A percentile compares a stretch with the other conserved stretches of the same genome.
Evolutionary conservation across 2,329 filamentous ascomycete species (phyloP).

Genomic region (Fusarium continuum): DNA sequence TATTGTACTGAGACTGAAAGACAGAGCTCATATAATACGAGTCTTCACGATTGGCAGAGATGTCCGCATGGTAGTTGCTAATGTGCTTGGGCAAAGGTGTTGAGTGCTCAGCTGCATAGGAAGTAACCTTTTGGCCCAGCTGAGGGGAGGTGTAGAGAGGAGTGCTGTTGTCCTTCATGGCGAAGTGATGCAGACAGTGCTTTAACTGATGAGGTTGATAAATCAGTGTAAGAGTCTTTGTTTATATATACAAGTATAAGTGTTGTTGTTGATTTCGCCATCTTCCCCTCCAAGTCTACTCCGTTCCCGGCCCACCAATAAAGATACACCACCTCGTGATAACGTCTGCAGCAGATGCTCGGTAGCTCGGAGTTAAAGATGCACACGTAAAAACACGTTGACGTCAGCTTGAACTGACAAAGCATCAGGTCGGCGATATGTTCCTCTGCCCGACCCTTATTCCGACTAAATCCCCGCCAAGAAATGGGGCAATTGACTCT

Average conservation of each 20-base stretch:
- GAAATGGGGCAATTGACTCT: conserved; percentile 1
- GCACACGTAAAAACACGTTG: neutral
- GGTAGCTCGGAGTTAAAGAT: conserved; percentile 30
- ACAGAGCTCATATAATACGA: conserved; percentile 54
- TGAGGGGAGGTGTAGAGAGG: conserved; percentile 55
- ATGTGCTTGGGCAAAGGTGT: conserved; percentile 54
- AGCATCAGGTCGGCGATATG: conserved; percentile 8
- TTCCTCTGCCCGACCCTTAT: conserved; percentile 16
- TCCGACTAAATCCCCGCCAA: conserved; percentile 12
- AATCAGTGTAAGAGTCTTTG: neutral
- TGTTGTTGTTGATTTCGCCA: conserved; percentile 12
- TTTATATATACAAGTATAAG: conserved; percentile 9
- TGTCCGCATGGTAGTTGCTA: conserved; percentile 52
- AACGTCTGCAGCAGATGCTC: conserved; percentile 6
- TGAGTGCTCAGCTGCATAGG: conserved; percentile 56
- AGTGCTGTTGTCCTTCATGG: conserved; percentile 53
- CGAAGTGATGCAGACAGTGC: conserved; percentile 4
- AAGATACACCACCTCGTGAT: neutral
- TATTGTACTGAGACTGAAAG: conserved; percentile 53
- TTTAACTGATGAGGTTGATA: neutral
- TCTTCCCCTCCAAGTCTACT: conserved; percentile 11
- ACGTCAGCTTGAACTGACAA: conserved; percentile 11
- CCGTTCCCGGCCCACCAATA: conserved; percentile 29
- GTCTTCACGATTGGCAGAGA: conserved; percentile 39
- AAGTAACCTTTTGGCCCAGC: conserved; percentile 53